phyloP scores from a whole-genome alignment of 2,329 filamentous ascomycete genomes.

The Fusarium napiforme region DNA sequence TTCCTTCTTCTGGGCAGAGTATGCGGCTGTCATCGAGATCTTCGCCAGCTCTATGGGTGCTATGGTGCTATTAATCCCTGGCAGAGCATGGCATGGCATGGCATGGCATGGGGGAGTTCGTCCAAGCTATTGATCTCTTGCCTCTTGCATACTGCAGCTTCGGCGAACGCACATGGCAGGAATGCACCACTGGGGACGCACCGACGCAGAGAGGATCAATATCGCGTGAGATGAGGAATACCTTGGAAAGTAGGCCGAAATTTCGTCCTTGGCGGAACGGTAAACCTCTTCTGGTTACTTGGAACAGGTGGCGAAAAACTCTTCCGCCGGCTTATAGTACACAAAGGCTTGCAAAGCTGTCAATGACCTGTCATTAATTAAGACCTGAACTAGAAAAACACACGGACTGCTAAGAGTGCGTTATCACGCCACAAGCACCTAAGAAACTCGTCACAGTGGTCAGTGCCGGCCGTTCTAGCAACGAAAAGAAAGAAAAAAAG shows the following conservation, averaged over 20 bases:
- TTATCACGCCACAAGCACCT: not conserved
- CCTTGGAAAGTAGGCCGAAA: not conserved
- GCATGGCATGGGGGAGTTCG: not conserved
- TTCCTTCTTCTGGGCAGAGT: not conserved
- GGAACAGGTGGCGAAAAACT: not conserved
- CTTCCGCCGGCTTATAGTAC: too few species aligned
- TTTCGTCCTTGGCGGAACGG: not conserved
- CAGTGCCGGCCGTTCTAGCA: not conserved
- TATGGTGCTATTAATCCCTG: not conserved
- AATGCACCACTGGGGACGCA: not conserved
- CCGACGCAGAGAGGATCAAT: not conserved
- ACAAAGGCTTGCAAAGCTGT: not conserved
- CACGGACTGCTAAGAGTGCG: not conserved
- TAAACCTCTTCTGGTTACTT: not conserved
- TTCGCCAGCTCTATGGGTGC: not conserved
- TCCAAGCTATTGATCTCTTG: not conserved
- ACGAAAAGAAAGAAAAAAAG: not conserved
- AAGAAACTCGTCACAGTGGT: not conserved
- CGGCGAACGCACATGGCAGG: not conserved
- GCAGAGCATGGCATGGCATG: not conserved
- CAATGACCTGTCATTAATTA: conserved; percentile 3
- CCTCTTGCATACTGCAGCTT: not conserved
- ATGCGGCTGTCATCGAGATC: not conserved
- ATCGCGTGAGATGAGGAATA: not conserved
- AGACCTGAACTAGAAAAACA: not conserved